phyloP scores from a whole-genome alignment of 805 yeast genomes.

The Lachancea waltii region DNA sequence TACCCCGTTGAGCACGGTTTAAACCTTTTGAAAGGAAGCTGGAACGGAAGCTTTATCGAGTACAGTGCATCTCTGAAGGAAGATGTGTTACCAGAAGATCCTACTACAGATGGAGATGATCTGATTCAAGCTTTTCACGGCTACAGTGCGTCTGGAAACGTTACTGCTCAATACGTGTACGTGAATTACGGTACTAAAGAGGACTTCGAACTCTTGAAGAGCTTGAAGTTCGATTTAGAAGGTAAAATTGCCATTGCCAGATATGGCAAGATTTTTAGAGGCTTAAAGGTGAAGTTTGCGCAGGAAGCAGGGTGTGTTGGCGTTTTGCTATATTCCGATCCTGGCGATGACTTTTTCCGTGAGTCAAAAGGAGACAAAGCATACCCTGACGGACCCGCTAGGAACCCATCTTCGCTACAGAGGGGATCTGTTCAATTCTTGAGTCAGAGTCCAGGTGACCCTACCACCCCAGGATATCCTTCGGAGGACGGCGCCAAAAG shows the following conservation, averaged over 20 bases:
- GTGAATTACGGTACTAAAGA: slow-evolving; percentile 62
- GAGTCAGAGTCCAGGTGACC: slow-evolving; percentile 65
- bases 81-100: slow-evolving; percentile 47
- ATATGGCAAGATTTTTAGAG: slow-evolving; percentile 63
- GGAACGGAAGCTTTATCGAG: slow-evolving; percentile 26
- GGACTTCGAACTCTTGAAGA: slow-evolving; percentile 47
- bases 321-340: slow-evolving; percentile 63
- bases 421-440: slow-evolving; percentile 68
- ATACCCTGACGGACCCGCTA: slow-evolving; percentile 71
- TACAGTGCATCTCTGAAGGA: slow-evolving; percentile 50
- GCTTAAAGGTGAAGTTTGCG: slow-evolving; percentile 70
- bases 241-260: slow-evolving; percentile 62
- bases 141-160: slow-evolving; percentile 69
- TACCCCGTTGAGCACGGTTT: slow-evolving; percentile 54
- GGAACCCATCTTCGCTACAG: slow-evolving; percentile 71
- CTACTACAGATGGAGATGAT: slow-evolving; percentile 37
- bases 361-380: slow-evolving; percentile 53
- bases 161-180: slow-evolving; percentile 57
- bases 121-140: slow-evolving; percentile 70
- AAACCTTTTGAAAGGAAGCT: slow-evolving; percentile 31
- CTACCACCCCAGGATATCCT: slow-evolving; percentile 67
- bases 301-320: slow-evolving; percentile 65
- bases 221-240: slow-evolving; percentile 42
- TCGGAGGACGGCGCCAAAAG: slow-evolving; percentile 44
- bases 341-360: slow-evolving; percentile 53